phyloP scores from a whole-genome alignment of 441 rosid genomes.

The Eugenia klotzschiana region DNA sequence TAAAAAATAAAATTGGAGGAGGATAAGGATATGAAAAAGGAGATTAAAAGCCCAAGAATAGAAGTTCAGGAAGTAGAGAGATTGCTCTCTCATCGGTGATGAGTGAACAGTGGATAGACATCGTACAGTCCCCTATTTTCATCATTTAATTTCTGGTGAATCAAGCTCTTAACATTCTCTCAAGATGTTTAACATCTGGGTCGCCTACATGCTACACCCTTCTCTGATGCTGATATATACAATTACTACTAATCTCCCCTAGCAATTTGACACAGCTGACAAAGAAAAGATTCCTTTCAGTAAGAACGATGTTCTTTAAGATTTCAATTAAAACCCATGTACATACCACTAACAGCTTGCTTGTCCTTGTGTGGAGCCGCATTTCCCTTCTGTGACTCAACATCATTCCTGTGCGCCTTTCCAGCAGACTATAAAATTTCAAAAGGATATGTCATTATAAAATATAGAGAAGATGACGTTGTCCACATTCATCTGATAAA shows the following conservation, averaged over 20 bases:
- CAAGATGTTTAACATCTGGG: neutral
- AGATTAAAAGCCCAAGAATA: neutral
- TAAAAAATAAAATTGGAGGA: neutral
- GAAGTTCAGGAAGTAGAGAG: neutral
- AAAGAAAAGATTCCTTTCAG: neutral
- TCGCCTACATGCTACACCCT: neutral
- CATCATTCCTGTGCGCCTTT: conserved; percentile 39
- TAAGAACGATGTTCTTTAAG: neutral
- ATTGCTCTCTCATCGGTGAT: neutral
- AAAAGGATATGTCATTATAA: neutral
- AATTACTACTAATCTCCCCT: neutral
- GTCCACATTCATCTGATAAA: neutral
- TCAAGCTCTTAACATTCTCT: neutral
- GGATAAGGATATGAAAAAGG: neutral
- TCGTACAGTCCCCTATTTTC: neutral
- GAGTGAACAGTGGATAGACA: neutral
- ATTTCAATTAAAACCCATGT: neutral
- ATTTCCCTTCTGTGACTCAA: conserved; percentile 24
- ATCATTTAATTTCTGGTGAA: neutral
- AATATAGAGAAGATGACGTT: neutral
- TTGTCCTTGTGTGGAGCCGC: conserved; percentile 17
- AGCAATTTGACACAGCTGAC: neutral
- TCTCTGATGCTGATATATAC: neutral
- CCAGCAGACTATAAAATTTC: conserved; percentile 63
- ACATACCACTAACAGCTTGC: conserved; percentile 32